A percentile compares a stretch with the other conserved stretches of the same genome.
Conservation (phyloP, 805 yeast species). For the Deakozyma indianensis region DNA sequence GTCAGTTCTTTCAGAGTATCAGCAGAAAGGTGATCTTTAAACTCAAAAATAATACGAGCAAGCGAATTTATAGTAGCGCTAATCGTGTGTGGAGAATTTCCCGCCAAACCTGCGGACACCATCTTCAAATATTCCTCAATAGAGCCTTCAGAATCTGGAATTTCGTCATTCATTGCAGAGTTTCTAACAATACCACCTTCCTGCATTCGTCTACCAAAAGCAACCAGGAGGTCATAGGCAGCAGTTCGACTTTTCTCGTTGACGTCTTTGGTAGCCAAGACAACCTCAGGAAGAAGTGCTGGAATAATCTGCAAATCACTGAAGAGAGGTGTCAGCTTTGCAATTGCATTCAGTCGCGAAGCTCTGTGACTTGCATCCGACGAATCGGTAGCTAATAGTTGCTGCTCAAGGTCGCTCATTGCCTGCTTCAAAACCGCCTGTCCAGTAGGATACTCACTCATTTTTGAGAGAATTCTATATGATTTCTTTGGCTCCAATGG, state of each 20-base stretch:
- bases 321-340: conserved; percentile 46
- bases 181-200: conserved; percentile 51
- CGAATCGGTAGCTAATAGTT: conserved; percentile 32
- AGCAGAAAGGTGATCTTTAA: conserved; percentile 46
- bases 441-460: conserved; percentile 60
- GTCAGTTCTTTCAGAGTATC: conserved; percentile 60
- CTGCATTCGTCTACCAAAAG: conserved; percentile 68
- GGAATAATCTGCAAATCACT: conserved; percentile 67
- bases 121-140: conserved; percentile 78
- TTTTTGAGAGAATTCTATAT: conserved; percentile 49
- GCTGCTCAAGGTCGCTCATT: conserved; percentile 42
- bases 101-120: conserved; percentile 93
- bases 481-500: conserved; percentile 64
- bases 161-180: conserved; percentile 53
- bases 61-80: conserved; percentile 91
- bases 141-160: conserved; percentile 50
- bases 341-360: conserved; percentile 58
- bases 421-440: conserved; percentile 35
- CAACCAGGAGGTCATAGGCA: conserved; percentile 60
- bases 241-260: conserved; percentile 83
- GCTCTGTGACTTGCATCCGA: conserved; percentile 68
- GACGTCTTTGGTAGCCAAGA: conserved; percentile 78
- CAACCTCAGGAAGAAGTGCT: conserved; percentile 69
- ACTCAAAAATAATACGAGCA: conserved; percentile 77
- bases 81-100: conserved; percentile 87